Evolutionary conservation across 2,329 filamentous ascomycete species (phyloP), one percentile per base, ranked within the genome.

Genomic region (Xylaria sp.): DNA sequence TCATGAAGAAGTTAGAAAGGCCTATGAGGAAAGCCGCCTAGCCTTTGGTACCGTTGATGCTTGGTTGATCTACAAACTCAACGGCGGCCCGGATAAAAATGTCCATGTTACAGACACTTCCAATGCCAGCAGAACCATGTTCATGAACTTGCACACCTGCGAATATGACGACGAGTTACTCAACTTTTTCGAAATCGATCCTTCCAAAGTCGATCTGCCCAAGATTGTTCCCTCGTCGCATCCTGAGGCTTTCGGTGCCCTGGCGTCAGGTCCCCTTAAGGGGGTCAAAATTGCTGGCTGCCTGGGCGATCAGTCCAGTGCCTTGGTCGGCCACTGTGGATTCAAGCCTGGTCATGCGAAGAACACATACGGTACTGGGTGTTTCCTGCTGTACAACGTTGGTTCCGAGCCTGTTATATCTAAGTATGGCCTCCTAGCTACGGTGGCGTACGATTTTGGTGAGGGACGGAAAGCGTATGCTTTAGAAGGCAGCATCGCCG

Each of bases 121-220:
- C 69, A 97, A 97, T 79, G 94, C 94, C 23, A 95, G 92, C 62
- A 86, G 94, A 77, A 97, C 94, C 69, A 97, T 97, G 94, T 96
- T 97, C 81, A 94, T 97, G 91, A 94, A 97, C 81, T 85, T 97
- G 63, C 86, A 90, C 75, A 94, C 90, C 12, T 85, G 94, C 68
- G 80, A 94, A 75, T 97, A 97, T 80, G 93, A 95, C 78, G 89
- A 94, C 66, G 85, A 86, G 49, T 86, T 97, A 31, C 83, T 97
- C 31, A 82, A 89, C 28, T 97, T 97, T 83, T 97, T 97, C 81
- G 88, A 88, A 55, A 87, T 97, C 70, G 86, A 89, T 76, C 79
- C 76, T 58, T 85, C 83, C 64, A 95, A 94, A 79, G 83, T 97
- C 51, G 85, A 87, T 60, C 84, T 97, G 13, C 94, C 94, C n/a